A percentile compares a stretch with the other conserved stretches of the same genome.
Evolutionary conservation across 495 filamentous ascomycete genomes (phyloP).

Genomic region (Penicillium ucsense): DNA sequence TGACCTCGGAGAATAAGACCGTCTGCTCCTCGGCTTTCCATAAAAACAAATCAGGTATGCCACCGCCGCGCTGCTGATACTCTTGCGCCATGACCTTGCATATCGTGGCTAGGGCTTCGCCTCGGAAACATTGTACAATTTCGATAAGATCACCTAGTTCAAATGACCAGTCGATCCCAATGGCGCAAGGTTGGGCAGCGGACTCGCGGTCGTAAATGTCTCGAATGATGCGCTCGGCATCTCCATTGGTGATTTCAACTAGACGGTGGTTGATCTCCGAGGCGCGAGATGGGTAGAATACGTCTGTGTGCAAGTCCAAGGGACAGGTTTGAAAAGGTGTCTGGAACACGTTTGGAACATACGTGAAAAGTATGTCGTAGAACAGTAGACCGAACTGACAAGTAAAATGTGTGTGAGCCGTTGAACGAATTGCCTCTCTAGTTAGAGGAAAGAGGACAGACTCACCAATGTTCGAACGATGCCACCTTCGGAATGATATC

Average conservation of each 20-base stretch:
- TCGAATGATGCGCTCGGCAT: slow-evolving; percentile 54
- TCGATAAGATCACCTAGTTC: slow-evolving; percentile 70
- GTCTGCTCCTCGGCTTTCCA: slow-evolving; percentile 54
- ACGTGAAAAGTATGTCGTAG: slow-evolving; percentile 86
- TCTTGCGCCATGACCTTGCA: slow-evolving; percentile 95
- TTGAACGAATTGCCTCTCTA: not conserved
- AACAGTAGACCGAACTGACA: slow-evolving; percentile 73
- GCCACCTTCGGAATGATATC: slow-evolving; percentile 85
- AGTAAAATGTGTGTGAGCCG: not conserved
- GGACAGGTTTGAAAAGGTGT: slow-evolving; percentile 91
- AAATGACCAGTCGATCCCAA: slow-evolving; percentile 88
- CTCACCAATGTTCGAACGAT: slow-evolving; percentile 71
- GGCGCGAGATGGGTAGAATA: slow-evolving; percentile 76
- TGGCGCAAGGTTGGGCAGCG: slow-evolving; percentile 66
- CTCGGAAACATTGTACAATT: slow-evolving; percentile 69
- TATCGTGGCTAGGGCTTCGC: slow-evolving; percentile 67
- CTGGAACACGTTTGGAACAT: slow-evolving; percentile 94
- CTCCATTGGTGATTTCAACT: slow-evolving; percentile 73
- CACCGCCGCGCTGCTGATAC: slow-evolving; percentile 75
- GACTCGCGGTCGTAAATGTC: slow-evolving; percentile 54
- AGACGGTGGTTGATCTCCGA: slow-evolving; percentile 86
- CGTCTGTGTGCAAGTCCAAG: slow-evolving; percentile 85
- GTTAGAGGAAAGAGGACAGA: not conserved
- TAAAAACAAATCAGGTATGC: slow-evolving; percentile 87
- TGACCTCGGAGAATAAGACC: slow-evolving; percentile 84